Conservation (phyloP, 2,329 filamentous ascomycete genomes). For the Talaromyces sp. region DNA sequence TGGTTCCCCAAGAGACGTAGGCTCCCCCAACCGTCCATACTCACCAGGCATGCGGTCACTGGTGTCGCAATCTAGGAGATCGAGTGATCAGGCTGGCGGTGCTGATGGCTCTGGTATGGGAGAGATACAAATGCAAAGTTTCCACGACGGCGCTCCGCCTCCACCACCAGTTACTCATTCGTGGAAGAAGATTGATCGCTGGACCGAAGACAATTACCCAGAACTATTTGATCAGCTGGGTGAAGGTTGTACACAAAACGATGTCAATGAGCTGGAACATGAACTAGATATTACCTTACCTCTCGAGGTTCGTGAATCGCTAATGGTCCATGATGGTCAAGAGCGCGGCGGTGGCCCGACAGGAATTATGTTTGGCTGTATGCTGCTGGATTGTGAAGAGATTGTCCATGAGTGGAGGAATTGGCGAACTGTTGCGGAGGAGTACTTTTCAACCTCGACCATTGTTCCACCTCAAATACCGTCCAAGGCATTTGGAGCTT, state of each 20-base stretch:
- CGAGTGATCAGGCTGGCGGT: conserved; percentile 46
- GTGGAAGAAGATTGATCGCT: conserved; percentile 89
- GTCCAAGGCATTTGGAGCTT: conserved; percentile 62
- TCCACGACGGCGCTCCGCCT: conserved; percentile 84
- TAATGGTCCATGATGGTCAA: conserved; percentile 91
- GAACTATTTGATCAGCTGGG: conserved; percentile 91
- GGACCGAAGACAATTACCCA: conserved; percentile 91
- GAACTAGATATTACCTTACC: conserved; percentile 91
- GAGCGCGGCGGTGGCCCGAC: conserved; percentile 88
- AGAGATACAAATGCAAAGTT: conserved; percentile 95
- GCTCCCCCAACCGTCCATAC: conserved; percentile 66
- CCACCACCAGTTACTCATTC: conserved; percentile 83
- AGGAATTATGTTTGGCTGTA: conserved; percentile 85
- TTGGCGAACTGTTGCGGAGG: conserved; percentile 88
- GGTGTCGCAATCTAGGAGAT: conserved; percentile 56
- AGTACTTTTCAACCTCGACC: conserved; percentile 64
- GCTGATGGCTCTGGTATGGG: conserved; percentile 56
- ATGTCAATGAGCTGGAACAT: conserved; percentile 94
- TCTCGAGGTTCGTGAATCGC: conserved; percentile 85
- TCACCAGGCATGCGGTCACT: conserved; percentile 85
- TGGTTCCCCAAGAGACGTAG: conserved; percentile 50
- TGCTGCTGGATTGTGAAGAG: conserved; percentile 96
- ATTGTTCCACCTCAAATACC: conserved; percentile 56
- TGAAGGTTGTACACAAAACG: conserved; percentile 86
- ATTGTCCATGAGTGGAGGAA: conserved; percentile 97